A percentile compares a stretch with the other conserved stretches of the same genome.
phyloP scores from a whole-genome alignment of 148 eudicot genomes.

The Chenopodium formosanum region DNA sequence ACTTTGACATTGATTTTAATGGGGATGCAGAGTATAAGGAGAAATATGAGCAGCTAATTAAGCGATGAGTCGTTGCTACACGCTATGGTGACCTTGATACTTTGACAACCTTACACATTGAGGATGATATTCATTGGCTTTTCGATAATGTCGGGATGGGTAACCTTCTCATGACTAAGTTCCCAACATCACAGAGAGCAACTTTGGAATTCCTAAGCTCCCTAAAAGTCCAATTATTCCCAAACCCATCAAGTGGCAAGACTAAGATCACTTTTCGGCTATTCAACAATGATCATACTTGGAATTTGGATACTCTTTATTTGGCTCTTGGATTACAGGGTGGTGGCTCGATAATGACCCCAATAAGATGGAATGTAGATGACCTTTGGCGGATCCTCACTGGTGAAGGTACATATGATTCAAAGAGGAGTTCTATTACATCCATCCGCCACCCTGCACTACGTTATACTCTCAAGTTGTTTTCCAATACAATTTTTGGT shows the following conservation, averaged over 20 bases:
- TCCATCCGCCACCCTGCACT: not conserved
- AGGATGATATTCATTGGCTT: conserved; percentile 1
- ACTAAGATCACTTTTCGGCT: not conserved
- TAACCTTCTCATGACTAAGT: not conserved
- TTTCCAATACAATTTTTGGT: not conserved
- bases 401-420: not conserved
- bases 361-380: not conserved
- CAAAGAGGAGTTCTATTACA: not conserved
- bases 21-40: not conserved
- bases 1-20: no score
- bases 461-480: not conserved
- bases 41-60: no score
- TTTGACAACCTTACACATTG: not conserved
- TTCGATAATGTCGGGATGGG: not conserved
- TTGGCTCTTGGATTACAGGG: not conserved
- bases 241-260: not conserved
- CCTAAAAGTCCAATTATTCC: not conserved
- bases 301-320: not conserved
- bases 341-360: not conserved
- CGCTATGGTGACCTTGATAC: no score
- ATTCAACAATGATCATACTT: not conserved
- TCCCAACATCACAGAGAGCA: not conserved
- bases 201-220: not conserved
- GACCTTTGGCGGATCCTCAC: not conserved
- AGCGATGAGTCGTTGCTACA: no score